phyloP scores from a whole-genome alignment of 2,329 filamentous ascomycete genomes.

The Chrysoporthe austroafricana region DNA sequence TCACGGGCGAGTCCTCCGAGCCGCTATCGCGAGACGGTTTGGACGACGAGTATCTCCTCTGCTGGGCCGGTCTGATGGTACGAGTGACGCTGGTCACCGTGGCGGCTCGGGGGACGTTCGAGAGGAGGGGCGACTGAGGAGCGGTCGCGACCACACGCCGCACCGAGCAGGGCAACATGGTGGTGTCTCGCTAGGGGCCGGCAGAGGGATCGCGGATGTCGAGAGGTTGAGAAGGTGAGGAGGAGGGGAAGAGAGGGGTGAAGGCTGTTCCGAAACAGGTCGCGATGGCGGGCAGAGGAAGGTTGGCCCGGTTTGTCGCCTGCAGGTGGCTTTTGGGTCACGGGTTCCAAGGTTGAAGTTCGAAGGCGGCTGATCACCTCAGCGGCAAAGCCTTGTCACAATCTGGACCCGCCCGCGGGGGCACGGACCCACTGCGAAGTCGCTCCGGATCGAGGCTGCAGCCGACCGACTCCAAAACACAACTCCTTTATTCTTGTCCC shows the following conservation, averaged over 20 bases:
- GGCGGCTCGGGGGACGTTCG: constrained; percentile 46
- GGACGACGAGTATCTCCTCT: constrained; percentile 63
- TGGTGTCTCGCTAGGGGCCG: constrained; percentile 37
- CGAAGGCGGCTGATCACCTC: constrained; percentile 24
- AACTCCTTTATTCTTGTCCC: background rate
- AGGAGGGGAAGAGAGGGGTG: background rate
- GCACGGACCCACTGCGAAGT: constrained; percentile 12
- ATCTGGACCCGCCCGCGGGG: background rate
- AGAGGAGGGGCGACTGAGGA: constrained; percentile 50
- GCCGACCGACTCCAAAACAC: background rate
- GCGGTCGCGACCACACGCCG: constrained; percentile 56
- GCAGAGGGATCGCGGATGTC: background rate
- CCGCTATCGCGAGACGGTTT: constrained; percentile 65
- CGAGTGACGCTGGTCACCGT: constrained; percentile 39
- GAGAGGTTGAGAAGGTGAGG: background rate
- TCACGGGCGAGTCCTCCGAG: constrained; percentile 53
- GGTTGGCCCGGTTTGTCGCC: constrained; percentile 20
- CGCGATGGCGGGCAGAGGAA: constrained; percentile 19
- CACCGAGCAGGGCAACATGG: constrained; percentile 60
- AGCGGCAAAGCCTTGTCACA: constrained; percentile 28
- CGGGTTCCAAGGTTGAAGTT: constrained; percentile 23
- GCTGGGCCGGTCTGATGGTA: constrained; percentile 48
- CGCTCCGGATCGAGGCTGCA: constrained; percentile 1
- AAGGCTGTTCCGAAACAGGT: background rate
- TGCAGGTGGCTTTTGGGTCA: constrained; percentile 18